Percentiles rank a stretch among this genome's conserved stretches.
phyloP scores from a whole-genome alignment of 257 asterid species.

The Capsicum baccatum region DNA sequence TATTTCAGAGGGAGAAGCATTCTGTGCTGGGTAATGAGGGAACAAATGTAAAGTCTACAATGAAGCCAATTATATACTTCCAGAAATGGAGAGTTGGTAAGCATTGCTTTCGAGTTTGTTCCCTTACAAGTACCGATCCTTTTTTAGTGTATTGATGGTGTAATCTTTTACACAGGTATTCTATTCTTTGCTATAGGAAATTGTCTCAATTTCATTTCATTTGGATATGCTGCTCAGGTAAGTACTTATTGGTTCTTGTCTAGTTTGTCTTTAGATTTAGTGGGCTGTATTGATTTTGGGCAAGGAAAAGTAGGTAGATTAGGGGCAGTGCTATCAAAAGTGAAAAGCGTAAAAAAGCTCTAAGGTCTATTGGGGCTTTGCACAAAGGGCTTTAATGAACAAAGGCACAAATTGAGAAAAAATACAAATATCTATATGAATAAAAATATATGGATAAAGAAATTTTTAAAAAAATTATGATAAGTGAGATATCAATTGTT shows the following conservation, averaged over 20 bases:
- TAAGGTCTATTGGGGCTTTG: neutral
- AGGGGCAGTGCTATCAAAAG: neutral
- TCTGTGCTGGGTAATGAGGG: conserved; percentile 60
- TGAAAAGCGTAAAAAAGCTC: neutral
- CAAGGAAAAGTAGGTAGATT: neutral
- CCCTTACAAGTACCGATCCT: neutral
- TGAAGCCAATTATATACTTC: conserved; percentile 83
- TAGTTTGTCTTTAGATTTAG: conserved; percentile 12
- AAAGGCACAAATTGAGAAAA: neutral
- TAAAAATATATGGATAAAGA: neutral
- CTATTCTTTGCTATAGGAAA: conserved; percentile 82
- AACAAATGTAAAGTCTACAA: conserved; percentile 58
- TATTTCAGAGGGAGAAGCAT: conserved; percentile 77
- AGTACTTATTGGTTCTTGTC: conserved; percentile 35
- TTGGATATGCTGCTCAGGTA: conserved; percentile 99
- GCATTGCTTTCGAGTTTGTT: conserved; percentile 15
- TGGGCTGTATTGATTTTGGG: neutral
- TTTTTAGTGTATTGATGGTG: conserved; percentile 22
- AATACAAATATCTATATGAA: neutral
- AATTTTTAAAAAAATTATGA: neutral
- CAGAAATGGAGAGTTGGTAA: conserved; percentile 96
- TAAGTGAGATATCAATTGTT: neutral
- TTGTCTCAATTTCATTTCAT: conserved; percentile 91
- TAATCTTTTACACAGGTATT: conserved; percentile 62
- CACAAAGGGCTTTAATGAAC: neutral